Evolutionary conservation across 2,329 filamentous ascomycete genomes (phyloP), one percentile per base, ranked within the genome.

Genomic region (Allantophomopsis lycopodina): DNA sequence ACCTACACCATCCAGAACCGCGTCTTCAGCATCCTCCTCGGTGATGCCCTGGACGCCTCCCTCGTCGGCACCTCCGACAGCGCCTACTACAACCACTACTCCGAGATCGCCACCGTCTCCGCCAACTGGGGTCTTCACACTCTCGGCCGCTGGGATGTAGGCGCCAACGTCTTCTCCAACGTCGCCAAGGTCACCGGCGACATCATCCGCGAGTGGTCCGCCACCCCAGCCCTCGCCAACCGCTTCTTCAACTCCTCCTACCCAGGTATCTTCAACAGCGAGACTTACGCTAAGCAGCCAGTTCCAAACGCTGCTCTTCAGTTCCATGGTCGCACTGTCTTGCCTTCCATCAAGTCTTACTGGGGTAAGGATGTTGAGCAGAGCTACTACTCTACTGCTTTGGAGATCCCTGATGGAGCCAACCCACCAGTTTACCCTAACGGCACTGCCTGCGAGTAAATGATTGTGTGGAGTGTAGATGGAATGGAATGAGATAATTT

Each of bases 1-100:
- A 76, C 71, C 8, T 86, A 87, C 59, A 58, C 65, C 5, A 60
- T 65, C 18, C 69, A 72, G 49, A 91, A 91, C 68, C 67, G 68
- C 32, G 70, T 91, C 39, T 71, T 84, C 43, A 73, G 65, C 45
- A 68, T 91, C 47, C 69, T 91, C 0, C 62, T 91, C 3, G 85
- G 84, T 13, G 83, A 83, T 42, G 79, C 76, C n/a, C 60, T 93
- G 2, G 80, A 82, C 10, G 39, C 63, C 4, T 39, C 69, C n/a
- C 68, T 82, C 1, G 61, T 75, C 33, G 80, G 80, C 41, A 85
- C 80, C 17, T 74, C 65, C 2, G 84, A 93, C 57, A 51, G 61
- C 49, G 73, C 65, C 53, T 88, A 74, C 58, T 84, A 84, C 63
- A 77, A 78, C 56, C 80, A 84, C 62, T 84, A 83, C 65, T 79